Evolutionary conservation across 371 early-diverging fungal species (phyloP).

Genomic region (Apophysomyces trapeziformis): DNA sequence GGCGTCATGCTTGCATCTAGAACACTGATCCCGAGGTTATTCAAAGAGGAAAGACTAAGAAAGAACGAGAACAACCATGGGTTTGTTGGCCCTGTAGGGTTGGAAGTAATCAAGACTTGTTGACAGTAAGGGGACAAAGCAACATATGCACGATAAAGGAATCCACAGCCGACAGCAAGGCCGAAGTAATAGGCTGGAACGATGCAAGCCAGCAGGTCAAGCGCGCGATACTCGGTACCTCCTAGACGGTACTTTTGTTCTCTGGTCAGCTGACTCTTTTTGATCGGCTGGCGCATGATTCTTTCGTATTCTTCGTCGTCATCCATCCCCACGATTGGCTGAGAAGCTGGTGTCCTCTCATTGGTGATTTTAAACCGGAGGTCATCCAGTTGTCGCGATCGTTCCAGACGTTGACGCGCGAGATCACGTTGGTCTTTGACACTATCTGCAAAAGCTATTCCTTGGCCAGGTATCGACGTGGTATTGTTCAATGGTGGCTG

Average conservation of each 20-base stretch:
- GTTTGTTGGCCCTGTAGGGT: constrained; percentile 34
- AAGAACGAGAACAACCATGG: constrained; percentile 55
- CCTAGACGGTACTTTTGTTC: constrained; percentile 50
- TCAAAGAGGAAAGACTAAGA: constrained; percentile 38
- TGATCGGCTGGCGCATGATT: constrained; percentile 45
- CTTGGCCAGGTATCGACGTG: constrained; percentile 13
- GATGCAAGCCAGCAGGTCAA: constrained; percentile 39
- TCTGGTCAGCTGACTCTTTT: constrained; percentile 47
- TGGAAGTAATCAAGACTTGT: constrained; percentile 35
- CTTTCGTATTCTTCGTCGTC: constrained; percentile 34
- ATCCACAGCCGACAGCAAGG: constrained; percentile 31
- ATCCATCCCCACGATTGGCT: constrained; percentile 16
- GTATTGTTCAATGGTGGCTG: constrained; percentile 13
- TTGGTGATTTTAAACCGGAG: constrained; percentile 23
- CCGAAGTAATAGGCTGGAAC: constrained; percentile 46
- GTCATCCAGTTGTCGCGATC: constrained; percentile 40
- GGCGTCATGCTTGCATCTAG: constrained; percentile 50
- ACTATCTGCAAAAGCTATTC: constrained; percentile 52
- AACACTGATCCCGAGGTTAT: constrained; percentile 45
- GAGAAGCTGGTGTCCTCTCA: background rate
- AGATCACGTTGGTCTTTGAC: constrained; percentile 43
- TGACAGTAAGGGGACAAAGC: constrained; percentile 39
- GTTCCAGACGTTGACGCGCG: constrained; percentile 40
- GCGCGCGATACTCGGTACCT: constrained; percentile 51
- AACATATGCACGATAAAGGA: constrained; percentile 37